Percentiles rank a stretch among this genome's conserved stretches.
Evolutionary conservation across 1,284 basidiomycete genomes (phyloP).

Genomic region (Gymnopus androsaceus): DNA sequence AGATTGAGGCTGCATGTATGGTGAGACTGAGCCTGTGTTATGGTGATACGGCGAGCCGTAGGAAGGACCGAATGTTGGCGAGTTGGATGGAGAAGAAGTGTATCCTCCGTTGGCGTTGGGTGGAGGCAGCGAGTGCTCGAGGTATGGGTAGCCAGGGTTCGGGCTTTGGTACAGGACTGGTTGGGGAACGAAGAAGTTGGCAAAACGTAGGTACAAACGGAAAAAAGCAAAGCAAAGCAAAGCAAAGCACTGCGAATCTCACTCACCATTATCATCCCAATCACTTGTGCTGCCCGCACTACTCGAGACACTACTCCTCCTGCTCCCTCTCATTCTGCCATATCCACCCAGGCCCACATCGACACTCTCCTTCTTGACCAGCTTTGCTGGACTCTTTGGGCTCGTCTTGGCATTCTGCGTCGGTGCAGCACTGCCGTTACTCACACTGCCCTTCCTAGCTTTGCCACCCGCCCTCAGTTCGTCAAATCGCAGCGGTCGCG

Average conservation of each 20-base stretch:
- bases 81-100: slow-evolving; percentile 2
- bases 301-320: slow-evolving; percentile 64
- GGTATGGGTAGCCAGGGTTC: background rate
- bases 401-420: slow-evolving; percentile 1
- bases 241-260: slow-evolving; percentile 12
- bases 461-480: slow-evolving; percentile 81
- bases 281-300: slow-evolving; percentile 62
- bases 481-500: slow-evolving; percentile 79
- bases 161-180: background rate
- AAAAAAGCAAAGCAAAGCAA: slow-evolving; percentile 1
- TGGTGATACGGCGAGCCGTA: background rate
- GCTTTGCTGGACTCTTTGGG: slow-evolving; percentile 7
- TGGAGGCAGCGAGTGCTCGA: background rate
- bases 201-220: slow-evolving; percentile 8
- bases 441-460: slow-evolving; percentile 63
- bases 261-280: slow-evolving; percentile 76
- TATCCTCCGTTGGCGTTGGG: background rate
- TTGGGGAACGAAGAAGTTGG: background rate
- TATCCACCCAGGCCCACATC: background rate
- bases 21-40: no score
- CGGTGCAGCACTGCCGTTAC: slow-evolving; percentile 17
- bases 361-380: slow-evolving; percentile 51
- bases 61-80: background rate
- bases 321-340: slow-evolving; percentile 38
- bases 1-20: no score